Conservation (phyloP, 2,329 filamentous ascomycete species). For the Apiospora arundinis region DNA sequence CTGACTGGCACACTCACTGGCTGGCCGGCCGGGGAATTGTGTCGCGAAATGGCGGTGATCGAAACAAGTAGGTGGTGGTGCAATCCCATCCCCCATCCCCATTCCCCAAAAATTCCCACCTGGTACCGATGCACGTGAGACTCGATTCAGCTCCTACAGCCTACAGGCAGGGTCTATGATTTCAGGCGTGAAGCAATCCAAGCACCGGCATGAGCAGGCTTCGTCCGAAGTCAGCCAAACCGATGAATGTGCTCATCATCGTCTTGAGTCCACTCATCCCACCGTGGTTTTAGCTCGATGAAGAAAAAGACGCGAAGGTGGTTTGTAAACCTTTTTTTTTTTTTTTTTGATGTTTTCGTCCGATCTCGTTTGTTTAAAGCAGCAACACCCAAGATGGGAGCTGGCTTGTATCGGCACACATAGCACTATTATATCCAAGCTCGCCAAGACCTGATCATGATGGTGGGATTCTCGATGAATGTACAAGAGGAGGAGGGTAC, state of each 20-base stretch:
- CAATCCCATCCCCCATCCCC: neutral
- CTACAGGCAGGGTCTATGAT: neutral
- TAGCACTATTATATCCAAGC: neutral
- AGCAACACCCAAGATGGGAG: slow-evolving; percentile 2
- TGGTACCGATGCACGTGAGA: neutral
- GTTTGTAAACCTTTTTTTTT: neutral
- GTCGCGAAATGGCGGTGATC: slow-evolving; percentile 17
- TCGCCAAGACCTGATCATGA: neutral
- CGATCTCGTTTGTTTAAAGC: neutral
- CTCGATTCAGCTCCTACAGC: slow-evolving; percentile 13
- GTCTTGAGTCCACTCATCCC: slow-evolving; percentile 1
- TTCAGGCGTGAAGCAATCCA: neutral
- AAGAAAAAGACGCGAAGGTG: slow-evolving; percentile 12
- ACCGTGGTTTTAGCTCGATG: slow-evolving; percentile 12
- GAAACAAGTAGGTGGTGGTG: slow-evolving; percentile 13
- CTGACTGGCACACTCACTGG: no score
- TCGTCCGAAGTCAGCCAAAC: neutral
- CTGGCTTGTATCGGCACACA: slow-evolving; percentile 6
- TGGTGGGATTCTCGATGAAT: neutral
- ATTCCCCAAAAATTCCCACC: neutral
- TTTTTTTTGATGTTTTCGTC: neutral
- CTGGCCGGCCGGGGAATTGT: neutral
- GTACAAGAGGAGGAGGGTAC: neutral
- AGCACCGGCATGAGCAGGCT: neutral
- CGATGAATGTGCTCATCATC: slow-evolving; percentile 14